Conservation (phyloP, 306 rosid species). For the Pueraria montana region DNA sequence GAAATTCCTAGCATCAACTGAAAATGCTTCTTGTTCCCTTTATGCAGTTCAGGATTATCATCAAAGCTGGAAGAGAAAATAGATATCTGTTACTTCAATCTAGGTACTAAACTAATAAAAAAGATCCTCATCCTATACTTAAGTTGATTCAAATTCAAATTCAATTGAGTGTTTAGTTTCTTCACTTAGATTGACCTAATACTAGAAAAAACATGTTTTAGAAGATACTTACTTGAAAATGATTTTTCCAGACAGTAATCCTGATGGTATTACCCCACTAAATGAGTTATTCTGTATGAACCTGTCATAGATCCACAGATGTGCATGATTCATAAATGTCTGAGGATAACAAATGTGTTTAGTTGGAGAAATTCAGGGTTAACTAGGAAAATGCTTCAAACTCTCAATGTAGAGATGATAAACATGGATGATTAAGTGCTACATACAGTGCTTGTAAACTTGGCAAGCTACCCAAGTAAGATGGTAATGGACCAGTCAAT, state of each 20-base stretch:
- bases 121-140: not conserved
- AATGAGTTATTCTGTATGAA: slow-evolving; percentile 92
- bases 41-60: slow-evolving; percentile 67
- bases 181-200: not conserved
- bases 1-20: slow-evolving; percentile 73
- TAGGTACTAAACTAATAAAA: not conserved
- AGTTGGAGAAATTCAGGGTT: not conserved
- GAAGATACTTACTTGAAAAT: slow-evolving; percentile 69
- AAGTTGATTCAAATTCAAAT: slow-evolving; percentile 12
- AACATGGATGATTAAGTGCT: slow-evolving; percentile 39
- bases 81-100: slow-evolving; percentile 34
- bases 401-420: slow-evolving; percentile 11
- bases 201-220: not conserved
- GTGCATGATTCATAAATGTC: slow-evolving; percentile 35
- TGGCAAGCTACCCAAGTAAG: slow-evolving; percentile 83
- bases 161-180: not conserved
- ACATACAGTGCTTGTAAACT: slow-evolving; percentile 89
- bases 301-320: slow-evolving; percentile 63
- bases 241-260: slow-evolving; percentile 68
- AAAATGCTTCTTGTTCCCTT: slow-evolving; percentile 66
- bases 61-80: slow-evolving; percentile 65
- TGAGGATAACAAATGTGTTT: not conserved
- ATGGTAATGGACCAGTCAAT: slow-evolving; percentile 78
- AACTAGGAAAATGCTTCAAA: slow-evolving; percentile 43
- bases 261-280: slow-evolving; percentile 82